Evolutionary conservation across 768 basidiomycete species (phyloP), one percentile per base, ranked within the genome.

Genomic region (Pleurotus tuoliensis): DNA sequence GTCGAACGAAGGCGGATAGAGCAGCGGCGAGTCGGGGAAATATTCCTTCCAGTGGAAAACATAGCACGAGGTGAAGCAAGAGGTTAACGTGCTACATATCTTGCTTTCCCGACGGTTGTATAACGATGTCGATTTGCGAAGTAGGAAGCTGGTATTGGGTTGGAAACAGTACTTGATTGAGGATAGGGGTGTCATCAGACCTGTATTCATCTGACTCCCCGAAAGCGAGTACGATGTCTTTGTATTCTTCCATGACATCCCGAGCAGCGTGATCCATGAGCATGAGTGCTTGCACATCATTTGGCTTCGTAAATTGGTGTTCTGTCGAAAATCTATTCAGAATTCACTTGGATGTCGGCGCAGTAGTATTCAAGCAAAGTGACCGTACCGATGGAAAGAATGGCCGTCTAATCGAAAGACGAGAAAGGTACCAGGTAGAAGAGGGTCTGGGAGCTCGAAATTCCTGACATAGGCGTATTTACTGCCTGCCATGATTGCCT

Each of bases 131-230:
- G 82, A 78, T 61, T 82, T 87, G 55, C 85, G 83, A 46, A 99
- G 79, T 52, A 98, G 80, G 65, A 99, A 98, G 67, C 96, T 98
- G 30, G 1, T 15, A 34, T 34, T 34, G 30, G 30, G 30, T n/a
- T 24, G 47, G 53, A 44, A 27, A 47, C 5, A 27, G 2, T 4
- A 13, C 38, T 47, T 6, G 22, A n/a, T 6, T 25, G 41, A n/a
- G 16, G 1, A 24, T 46, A 18, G 44, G 24, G 13, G 50, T 51
- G 40, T 40, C 27, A 20, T 64, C 76, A 50, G 57, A 89, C 95
- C 94, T 97, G 71, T 85, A 98, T 71, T 99, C 97, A 68, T 99
- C 97, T 16, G 94, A 97, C 74, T 99, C 92, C 1, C 97, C 97
- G 67, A 95, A 98, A 0, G 81, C 97, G 16, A 97, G 78, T 11